These are phyloP conservation scores for Neurospora terricola DNA, from an alignment of 495 filamentous ascomycete genomes.

Conservation along the genomic window DNA sequence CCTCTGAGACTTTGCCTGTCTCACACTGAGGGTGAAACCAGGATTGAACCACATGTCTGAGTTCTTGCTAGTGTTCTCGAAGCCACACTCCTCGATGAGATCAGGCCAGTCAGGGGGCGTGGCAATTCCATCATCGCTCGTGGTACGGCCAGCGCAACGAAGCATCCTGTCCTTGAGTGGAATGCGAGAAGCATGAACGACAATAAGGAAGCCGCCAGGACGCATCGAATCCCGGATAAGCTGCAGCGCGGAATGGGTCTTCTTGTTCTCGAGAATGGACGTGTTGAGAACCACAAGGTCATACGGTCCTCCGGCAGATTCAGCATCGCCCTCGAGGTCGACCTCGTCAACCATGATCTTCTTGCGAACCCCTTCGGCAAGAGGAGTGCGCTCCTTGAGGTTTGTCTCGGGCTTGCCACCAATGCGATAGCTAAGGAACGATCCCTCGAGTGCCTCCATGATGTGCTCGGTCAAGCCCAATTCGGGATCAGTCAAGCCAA, in stretches of 20 bases:
- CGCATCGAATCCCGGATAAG: conserved; percentile 24
- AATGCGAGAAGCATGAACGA: conserved; percentile 16
- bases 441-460: conserved; percentile 19
- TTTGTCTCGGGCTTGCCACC: conserved; percentile 12
- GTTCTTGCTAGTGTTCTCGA: conserved; percentile 13
- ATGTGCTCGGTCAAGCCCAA: conserved; percentile 20
- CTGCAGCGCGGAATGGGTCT: conserved; percentile 5
- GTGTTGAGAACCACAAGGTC: conserved; percentile 31
- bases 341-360: conserved; percentile 17
- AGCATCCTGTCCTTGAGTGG: conserved; percentile 15
- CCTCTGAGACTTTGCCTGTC: conserved; percentile 19
- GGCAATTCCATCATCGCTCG: not conserved
- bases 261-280: conserved; percentile 16
- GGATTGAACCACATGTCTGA: conserved; percentile 19
- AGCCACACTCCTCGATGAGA: conserved; percentile 26
- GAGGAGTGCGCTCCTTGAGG: conserved; percentile 1
- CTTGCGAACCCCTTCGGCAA: conserved; percentile 2
- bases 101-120: conserved; percentile 26
- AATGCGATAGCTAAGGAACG: conserved; percentile 25
- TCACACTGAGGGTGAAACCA: conserved; percentile 26
- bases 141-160: not conserved
- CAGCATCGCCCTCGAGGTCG: conserved; percentile 11
- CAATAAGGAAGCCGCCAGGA: conserved; percentile 31
- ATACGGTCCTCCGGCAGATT: conserved; percentile 5
- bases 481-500: conserved; percentile 23